Evolutionary conservation across 2,329 filamentous ascomycete genomes (phyloP).

Genomic region (Drechmeria coniospora): DNA sequence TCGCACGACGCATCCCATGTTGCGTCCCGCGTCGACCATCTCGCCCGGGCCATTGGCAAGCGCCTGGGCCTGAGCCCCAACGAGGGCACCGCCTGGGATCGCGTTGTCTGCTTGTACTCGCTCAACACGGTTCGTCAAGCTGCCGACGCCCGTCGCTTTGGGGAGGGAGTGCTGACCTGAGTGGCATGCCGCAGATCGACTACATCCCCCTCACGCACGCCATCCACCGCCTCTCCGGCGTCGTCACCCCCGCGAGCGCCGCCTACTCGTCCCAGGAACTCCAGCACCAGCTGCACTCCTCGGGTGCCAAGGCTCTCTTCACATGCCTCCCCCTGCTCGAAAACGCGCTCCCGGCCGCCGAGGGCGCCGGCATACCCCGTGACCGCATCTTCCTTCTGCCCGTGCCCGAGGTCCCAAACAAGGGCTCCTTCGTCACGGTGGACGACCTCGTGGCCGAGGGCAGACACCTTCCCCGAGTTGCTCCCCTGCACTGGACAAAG

Average conservation of each 20-base stretch:
- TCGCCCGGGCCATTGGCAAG: constrained; percentile 54
- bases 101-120: constrained; percentile 63
- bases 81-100: constrained; percentile 64
- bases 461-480: constrained; percentile 32
- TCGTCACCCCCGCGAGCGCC: constrained; percentile 61
- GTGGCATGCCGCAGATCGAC: constrained; percentile 42
- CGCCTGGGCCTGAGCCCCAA: constrained; percentile 58
- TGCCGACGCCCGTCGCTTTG: too few species aligned
- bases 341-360: constrained; percentile 48
- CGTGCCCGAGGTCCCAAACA: constrained; percentile 39
- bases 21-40: constrained; percentile 46
- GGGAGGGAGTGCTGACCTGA: background rate
- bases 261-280: constrained; percentile 56
- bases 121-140: constrained; percentile 59
- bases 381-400: constrained; percentile 55
- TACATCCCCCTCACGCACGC: constrained; percentile 60
- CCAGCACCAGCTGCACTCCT: constrained; percentile 55
- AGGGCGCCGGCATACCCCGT: constrained; percentile 44
- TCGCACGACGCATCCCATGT: constrained; percentile 49
- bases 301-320: constrained; percentile 54
- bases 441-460: constrained; percentile 52
- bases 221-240: constrained; percentile 57
- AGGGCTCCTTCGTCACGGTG: constrained; percentile 44
- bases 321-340: constrained; percentile 54
- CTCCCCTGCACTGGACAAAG: constrained; percentile 41